These are phyloP conservation scores for Neofusicoccum sp. DNA, from an alignment of 2,329 filamentous ascomycete species.

Conservation along the genomic window DNA sequence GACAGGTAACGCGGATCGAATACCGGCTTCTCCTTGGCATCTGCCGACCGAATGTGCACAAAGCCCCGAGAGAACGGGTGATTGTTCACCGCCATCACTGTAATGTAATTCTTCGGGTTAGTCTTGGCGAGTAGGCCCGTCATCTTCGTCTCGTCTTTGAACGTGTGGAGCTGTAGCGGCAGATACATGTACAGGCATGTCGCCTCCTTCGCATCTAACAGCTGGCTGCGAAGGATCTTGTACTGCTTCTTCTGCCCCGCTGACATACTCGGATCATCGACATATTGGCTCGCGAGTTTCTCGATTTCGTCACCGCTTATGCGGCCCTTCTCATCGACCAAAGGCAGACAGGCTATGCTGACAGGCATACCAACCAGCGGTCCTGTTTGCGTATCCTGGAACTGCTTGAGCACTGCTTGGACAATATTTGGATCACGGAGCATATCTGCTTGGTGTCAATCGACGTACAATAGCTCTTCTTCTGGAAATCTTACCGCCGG, in stretches of 20 bases:
- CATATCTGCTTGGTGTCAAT: conserved; percentile 20
- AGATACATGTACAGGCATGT: conserved; percentile 21
- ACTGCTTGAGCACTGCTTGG: conserved; percentile 26
- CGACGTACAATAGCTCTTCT: neutral
- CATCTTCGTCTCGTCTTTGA: conserved; percentile 19
- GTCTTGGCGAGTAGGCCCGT: conserved; percentile 24
- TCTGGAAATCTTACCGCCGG: conserved; percentile 22
- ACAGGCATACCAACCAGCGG: conserved; percentile 31
- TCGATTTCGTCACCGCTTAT: conserved; percentile 4
- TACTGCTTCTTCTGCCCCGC: conserved; percentile 16
- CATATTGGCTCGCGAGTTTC: neutral
- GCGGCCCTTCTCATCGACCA: conserved; percentile 28
- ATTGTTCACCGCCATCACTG: conserved; percentile 32
- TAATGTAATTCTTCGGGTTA: conserved; percentile 31
- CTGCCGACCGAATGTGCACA: conserved; percentile 37
- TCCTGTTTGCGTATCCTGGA: conserved; percentile 27
- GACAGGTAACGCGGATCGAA: conserved; percentile 48
- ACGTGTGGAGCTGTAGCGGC: conserved; percentile 23
- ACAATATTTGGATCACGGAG: conserved; percentile 29
- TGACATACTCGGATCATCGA: neutral
- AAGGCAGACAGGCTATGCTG: conserved; percentile 31
- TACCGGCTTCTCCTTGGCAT: conserved; percentile 34
- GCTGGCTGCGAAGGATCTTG: conserved; percentile 13
- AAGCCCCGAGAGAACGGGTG: conserved; percentile 36
- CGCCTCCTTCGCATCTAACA: conserved; percentile 8